These are phyloP conservation scores for Phytophthora nicotianae DNA, from an alignment of 352 stramenopile species.

Conservation along the genomic window DNA sequence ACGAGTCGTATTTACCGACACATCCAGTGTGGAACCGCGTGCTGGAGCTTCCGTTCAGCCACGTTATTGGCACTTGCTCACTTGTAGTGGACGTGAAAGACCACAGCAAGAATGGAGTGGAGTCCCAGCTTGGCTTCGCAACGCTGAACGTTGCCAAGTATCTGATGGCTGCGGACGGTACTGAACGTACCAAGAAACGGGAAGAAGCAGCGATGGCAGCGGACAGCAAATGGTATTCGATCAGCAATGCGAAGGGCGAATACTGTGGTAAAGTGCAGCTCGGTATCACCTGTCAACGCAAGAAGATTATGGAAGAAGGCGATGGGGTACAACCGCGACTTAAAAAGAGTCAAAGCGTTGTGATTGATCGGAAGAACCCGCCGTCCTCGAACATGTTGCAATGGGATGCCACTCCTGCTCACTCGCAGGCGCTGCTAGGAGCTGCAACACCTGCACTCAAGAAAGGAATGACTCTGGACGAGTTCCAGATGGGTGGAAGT, in stretches of 20 bases:
- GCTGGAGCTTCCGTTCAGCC: constrained; percentile 73
- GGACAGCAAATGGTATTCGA: constrained; percentile 83
- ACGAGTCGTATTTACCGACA: constrained; percentile 65
- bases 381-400: constrained; percentile 79
- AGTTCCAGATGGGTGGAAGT: constrained; percentile 38
- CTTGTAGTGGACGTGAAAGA: constrained; percentile 83
- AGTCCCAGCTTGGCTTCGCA: constrained; percentile 64
- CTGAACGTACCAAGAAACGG: constrained; percentile 41
- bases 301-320: constrained; percentile 29
- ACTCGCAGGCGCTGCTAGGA: constrained; percentile 38
- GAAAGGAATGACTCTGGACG: constrained; percentile 43
- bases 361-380: constrained; percentile 74
- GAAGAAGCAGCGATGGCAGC: constrained; percentile 78
- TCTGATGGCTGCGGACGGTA: constrained; percentile 68
- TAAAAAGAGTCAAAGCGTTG: constrained; percentile 79
- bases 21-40: constrained; percentile 87
- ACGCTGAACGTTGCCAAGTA: constrained; percentile 86
- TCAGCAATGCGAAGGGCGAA: constrained; percentile 85
- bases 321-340: constrained; percentile 57
- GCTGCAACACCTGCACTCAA: constrained; percentile 44
- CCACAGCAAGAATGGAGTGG: constrained; percentile 42
- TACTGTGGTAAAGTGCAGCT: constrained; percentile 88
- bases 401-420: constrained; percentile 56
- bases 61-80: constrained; percentile 77
- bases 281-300: constrained; percentile 70